Conservation (phyloP, 2,329 filamentous ascomycete genomes). For the Coniochaeta sp. region DNA sequence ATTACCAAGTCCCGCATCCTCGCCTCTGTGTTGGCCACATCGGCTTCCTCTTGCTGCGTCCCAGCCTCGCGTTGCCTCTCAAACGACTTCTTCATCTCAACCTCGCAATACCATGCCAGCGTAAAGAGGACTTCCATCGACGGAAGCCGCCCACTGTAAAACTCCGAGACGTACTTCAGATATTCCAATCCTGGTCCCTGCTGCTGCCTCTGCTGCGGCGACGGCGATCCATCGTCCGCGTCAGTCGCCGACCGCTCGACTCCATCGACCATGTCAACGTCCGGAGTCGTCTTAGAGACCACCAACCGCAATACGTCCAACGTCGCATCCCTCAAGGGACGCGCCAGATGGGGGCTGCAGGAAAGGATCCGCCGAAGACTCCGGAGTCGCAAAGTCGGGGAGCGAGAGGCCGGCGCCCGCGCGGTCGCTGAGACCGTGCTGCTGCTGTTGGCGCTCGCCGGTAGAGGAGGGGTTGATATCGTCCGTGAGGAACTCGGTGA, state of each 20-base stretch:
- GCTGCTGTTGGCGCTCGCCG: conserved; percentile 28
- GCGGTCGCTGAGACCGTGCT: conserved; percentile 40
- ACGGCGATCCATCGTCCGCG: conserved; percentile 16
- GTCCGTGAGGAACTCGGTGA: conserved; percentile 51
- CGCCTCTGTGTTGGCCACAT: neutral
- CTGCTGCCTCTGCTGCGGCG: conserved; percentile 12
- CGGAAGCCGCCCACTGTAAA: neutral
- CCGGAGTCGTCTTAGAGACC: conserved; percentile 49
- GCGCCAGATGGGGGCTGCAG: conserved; percentile 68
- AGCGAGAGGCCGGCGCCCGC: conserved; percentile 45
- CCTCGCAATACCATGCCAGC: neutral
- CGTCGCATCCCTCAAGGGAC: conserved; percentile 68
- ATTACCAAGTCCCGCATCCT: neutral
- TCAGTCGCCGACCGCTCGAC: conserved; percentile 23
- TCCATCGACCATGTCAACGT: conserved; percentile 34
- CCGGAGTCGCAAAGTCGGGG: conserved; percentile 52
- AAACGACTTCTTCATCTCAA: neutral
- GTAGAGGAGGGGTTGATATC: conserved; percentile 21
- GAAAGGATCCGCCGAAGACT: conserved; percentile 59
- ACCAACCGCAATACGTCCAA: conserved; percentile 66
- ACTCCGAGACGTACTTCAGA: conserved; percentile 7
- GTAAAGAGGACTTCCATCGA: neutral
- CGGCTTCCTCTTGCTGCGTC: neutral
- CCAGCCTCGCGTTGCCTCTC: neutral
- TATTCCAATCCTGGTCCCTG: conserved; percentile 1